phyloP scores from a whole-genome alignment of 495 filamentous ascomycete genomes.

The Amphirosellinia nigrospora region DNA sequence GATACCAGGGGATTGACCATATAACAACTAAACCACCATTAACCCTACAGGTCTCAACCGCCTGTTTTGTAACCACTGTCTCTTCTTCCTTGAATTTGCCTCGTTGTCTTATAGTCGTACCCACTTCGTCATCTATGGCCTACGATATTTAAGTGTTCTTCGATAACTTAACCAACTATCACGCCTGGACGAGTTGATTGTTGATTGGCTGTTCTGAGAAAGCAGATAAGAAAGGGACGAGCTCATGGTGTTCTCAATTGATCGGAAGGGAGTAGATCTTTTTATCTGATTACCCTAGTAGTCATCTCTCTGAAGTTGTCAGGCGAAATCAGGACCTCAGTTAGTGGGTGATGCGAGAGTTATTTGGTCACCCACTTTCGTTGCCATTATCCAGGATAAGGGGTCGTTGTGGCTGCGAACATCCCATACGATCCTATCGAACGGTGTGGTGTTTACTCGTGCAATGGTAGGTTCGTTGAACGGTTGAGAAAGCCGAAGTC shows the following conservation, averaged over 20 bases:
- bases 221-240: background rate
- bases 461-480: slow-evolving; percentile 40
- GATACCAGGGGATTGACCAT: background rate
- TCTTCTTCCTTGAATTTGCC: background rate
- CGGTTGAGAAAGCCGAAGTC: slow-evolving; percentile 38
- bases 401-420: background rate
- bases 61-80: background rate
- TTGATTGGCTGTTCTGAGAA: background rate
- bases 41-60: background rate
- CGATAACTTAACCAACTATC: background rate
- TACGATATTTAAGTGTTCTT: background rate
- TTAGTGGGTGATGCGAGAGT: background rate
- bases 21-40: background rate
- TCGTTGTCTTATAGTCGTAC: background rate
- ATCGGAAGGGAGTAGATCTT: background rate
- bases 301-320: background rate
- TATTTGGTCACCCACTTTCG: background rate
- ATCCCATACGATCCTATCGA: background rate
- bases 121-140: background rate
- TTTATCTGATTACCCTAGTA: background rate
- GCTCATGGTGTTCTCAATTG: background rate
- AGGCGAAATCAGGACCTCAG: background rate
- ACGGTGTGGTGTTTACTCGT: background rate
- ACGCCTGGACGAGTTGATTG: too few relatives aligned
- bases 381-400: background rate